Percentiles rank a stretch among this genome's conserved stretches.
phyloP scores from a whole-genome alignment of 2,329 filamentous ascomycete species.

The Microdochium nivale region DNA sequence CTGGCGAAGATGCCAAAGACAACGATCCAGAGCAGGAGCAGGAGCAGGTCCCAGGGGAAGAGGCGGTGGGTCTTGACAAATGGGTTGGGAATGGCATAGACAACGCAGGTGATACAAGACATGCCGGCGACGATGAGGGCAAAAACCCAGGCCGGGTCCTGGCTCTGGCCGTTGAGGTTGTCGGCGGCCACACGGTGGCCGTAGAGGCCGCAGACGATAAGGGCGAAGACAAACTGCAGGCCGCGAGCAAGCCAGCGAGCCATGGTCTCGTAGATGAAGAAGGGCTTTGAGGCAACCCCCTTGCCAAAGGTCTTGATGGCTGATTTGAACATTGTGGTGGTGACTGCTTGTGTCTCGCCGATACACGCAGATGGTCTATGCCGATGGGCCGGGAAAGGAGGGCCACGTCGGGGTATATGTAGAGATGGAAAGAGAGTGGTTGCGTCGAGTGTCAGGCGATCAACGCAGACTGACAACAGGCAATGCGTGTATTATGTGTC shows the following conservation, averaged over 20 bases:
- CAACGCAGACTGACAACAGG: not conserved
- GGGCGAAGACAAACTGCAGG: constrained; percentile 60
- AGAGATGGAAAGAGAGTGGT: not conserved
- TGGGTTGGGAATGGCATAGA: constrained; percentile 25
- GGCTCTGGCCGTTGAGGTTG: constrained; percentile 22
- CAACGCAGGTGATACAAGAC: constrained; percentile 40
- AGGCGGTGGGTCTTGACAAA: constrained; percentile 28
- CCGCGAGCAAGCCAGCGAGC: constrained; percentile 48
- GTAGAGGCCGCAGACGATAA: constrained; percentile 63
- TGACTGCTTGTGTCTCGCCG: no score
- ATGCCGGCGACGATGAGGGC: constrained; percentile 51
- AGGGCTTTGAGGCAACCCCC: constrained; percentile 31
- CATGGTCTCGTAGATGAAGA: constrained; percentile 36
- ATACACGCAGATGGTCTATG: no score
- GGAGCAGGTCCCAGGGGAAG: constrained; percentile 33
- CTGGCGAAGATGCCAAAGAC: constrained; percentile 65
- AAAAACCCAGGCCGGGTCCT: constrained; percentile 53
- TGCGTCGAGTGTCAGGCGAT: not conserved
- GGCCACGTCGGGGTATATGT: not conserved
- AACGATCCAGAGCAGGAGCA: constrained; percentile 49
- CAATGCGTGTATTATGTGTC: not conserved
- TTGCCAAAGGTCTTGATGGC: constrained; percentile 19
- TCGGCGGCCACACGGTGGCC: constrained; percentile 48
- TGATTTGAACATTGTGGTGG: not conserved
- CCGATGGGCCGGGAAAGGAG: not conserved